Percentiles rank a stretch among this genome's conserved stretches.
Evolutionary conservation across 345 rosid species (phyloP).

Genomic region (Eucalyptus erythrocorys): DNA sequence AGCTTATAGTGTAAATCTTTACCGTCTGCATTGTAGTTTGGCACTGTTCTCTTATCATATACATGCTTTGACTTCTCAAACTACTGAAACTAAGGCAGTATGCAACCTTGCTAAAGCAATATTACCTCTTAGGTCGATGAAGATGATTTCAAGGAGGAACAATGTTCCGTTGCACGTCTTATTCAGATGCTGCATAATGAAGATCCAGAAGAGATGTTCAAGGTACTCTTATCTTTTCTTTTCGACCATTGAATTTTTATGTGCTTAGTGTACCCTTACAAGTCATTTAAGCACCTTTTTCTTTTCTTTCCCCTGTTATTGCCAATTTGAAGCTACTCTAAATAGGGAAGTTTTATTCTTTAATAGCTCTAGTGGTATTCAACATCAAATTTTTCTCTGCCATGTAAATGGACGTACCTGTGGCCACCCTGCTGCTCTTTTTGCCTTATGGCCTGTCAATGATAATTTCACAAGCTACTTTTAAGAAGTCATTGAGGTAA

Average conservation of each 20-base stretch:
- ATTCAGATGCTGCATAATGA: constrained; percentile 86
- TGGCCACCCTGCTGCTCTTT: background rate
- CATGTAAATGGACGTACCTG: background rate
- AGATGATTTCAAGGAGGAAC: constrained; percentile 96
- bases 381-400: background rate
- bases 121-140: constrained; percentile 55
- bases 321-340: background rate
- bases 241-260: background rate
- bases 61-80: background rate
- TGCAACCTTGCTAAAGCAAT: background rate
- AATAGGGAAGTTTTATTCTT: background rate
- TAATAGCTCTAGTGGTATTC: background rate
- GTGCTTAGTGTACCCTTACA: background rate
- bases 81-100: background rate
- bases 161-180: constrained; percentile 93
- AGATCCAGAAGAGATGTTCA: constrained; percentile 91
- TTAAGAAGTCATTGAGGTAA: background rate
- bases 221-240: constrained; percentile 34
- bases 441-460: background rate
- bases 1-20: background rate
- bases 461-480: background rate
- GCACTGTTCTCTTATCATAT: background rate
- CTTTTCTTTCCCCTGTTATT: background rate
- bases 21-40: background rate
- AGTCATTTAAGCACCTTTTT: background rate